Percentiles rank a stretch among this genome's conserved stretches.
phyloP scores from a whole-genome alignment of 768 basidiomycete genomes.

The Pseudohyphozyma bogoriensis region DNA sequence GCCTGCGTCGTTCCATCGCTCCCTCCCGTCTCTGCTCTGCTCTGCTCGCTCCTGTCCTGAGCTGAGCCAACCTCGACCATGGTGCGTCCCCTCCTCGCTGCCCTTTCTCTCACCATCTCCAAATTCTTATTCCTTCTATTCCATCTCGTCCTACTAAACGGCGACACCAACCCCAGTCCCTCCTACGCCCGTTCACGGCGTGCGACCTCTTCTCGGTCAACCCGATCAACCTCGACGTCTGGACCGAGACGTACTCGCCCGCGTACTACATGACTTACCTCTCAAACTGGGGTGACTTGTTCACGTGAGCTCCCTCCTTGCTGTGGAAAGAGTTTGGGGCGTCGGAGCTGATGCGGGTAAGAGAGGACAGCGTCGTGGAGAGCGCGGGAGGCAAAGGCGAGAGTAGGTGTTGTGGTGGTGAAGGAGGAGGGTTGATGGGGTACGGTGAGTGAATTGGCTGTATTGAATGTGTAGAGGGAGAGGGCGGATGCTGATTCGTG shows the following conservation, averaged over 20 bases:
- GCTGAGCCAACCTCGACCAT: too few relatives aligned
- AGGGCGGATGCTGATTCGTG: background rate
- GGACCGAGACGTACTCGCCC: constrained; percentile 96
- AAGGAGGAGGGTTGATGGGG: constrained; percentile 60
- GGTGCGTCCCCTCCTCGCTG: too few relatives aligned
- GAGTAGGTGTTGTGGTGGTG: constrained; percentile 13
- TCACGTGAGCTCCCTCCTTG: constrained; percentile 40
- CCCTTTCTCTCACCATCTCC: too few relatives aligned
- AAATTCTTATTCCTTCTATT: too few relatives aligned
- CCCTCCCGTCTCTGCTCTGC: too few relatives aligned
- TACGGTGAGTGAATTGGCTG: constrained; percentile 54
- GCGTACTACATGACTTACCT: constrained; percentile 83
- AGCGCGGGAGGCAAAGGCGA: constrained; percentile 8
- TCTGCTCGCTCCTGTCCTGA: too few relatives aligned
- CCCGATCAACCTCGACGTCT: constrained; percentile 68
- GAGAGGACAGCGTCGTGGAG: constrained; percentile 17
- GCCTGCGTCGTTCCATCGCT: too few relatives aligned
- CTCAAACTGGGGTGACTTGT: constrained; percentile 83
- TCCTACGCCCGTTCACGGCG: constrained; percentile 31
- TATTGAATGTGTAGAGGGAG: background rate
- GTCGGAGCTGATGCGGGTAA: background rate
- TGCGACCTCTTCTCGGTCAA: constrained; percentile 33
- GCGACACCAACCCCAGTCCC: too few relatives aligned
- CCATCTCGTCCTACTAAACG: too few relatives aligned
- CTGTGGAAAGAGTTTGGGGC: background rate